Percentiles rank a stretch among this genome's conserved stretches.
Evolutionary conservation across 2,329 filamentous ascomycete species (phyloP).

Genomic region (Trichocomaceae sp.): DNA sequence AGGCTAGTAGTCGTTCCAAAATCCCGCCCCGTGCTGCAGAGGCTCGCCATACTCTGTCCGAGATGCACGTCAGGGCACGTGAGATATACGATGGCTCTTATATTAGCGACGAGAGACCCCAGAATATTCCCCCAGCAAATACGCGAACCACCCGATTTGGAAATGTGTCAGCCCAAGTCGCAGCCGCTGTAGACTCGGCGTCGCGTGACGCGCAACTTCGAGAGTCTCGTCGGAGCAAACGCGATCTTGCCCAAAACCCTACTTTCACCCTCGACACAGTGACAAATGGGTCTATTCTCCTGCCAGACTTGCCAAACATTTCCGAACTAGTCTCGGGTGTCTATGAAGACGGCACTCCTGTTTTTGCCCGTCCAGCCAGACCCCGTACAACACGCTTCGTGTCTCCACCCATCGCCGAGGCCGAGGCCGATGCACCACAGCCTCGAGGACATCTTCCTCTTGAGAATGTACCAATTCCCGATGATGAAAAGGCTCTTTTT

Average conservation of each 20-base stretch:
- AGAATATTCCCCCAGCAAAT: constrained; percentile 35
- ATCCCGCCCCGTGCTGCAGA: constrained; percentile 20
- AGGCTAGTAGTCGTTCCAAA: constrained; percentile 31
- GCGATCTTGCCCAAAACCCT: constrained; percentile 19
- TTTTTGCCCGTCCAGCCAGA: constrained; percentile 47
- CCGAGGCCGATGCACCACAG: constrained; percentile 26
- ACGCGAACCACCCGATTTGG: constrained; percentile 53
- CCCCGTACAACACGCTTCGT: constrained; percentile 49
- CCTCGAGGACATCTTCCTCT: constrained; percentile 42
- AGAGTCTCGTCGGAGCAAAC: constrained; percentile 25
- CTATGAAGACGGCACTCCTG: constrained; percentile 52
- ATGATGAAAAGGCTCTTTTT: constrained; percentile 58
- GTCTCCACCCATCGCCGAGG: constrained; percentile 37
- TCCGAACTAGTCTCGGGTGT: constrained; percentile 56
- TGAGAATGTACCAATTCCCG: constrained; percentile 50
- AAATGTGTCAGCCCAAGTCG: constrained; percentile 36
- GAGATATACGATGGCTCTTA: constrained; percentile 48
- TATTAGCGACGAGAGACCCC: constrained; percentile 45
- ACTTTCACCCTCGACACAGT: constrained; percentile 25
- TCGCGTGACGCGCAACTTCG: constrained; percentile 30
- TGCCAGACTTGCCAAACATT: constrained; percentile 56
- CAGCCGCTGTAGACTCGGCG: constrained; percentile 34
- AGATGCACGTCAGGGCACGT: constrained; percentile 49
- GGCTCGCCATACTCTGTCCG: constrained; percentile 47
- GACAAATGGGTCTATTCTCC: constrained; percentile 54